These are phyloP conservation scores for Phytophthora hibernalis DNA, from an alignment of 352 stramenopile species.

Conservation along the genomic window DNA sequence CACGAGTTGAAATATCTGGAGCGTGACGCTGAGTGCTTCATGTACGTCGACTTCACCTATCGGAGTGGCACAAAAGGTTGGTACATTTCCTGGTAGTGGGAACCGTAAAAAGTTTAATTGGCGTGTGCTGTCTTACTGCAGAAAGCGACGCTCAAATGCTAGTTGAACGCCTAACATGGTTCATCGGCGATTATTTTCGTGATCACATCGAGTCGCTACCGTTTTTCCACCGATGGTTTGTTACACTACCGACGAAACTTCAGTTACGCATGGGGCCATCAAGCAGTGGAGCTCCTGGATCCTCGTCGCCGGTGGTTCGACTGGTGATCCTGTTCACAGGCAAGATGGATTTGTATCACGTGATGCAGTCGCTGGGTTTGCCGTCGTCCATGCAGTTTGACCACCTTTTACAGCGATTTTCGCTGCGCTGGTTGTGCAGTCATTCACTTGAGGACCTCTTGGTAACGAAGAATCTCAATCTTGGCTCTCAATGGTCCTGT, in stretches of 20 bases:
- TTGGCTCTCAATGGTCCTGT: slow-evolving; percentile 58
- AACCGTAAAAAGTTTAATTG: neutral
- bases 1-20: slow-evolving; percentile 81
- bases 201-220: slow-evolving; percentile 68
- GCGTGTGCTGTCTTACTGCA: slow-evolving; percentile 16
- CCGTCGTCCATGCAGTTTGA: slow-evolving; percentile 71
- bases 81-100: neutral
- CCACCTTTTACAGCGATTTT: slow-evolving; percentile 58
- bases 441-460: slow-evolving; percentile 69
- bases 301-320: slow-evolving; percentile 51
- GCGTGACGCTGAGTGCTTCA: slow-evolving; percentile 71
- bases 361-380: slow-evolving; percentile 60
- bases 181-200: slow-evolving; percentile 60
- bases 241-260: slow-evolving; percentile 60
- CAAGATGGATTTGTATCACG: slow-evolving; percentile 62
- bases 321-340: slow-evolving; percentile 74
- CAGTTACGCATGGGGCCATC: slow-evolving; percentile 48
- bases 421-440: slow-evolving; percentile 52
- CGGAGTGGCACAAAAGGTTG: slow-evolving; percentile 60
- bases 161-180: slow-evolving; percentile 55
- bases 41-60: slow-evolving; percentile 68
- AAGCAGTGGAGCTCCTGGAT: slow-evolving; percentile 15
- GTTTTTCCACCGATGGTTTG: slow-evolving; percentile 72
- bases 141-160: slow-evolving; percentile 57
- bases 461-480: slow-evolving; percentile 61